Evolutionary conservation across 768 basidiomycete species (phyloP).

Genomic region (Aureoboletus auriporus): DNA sequence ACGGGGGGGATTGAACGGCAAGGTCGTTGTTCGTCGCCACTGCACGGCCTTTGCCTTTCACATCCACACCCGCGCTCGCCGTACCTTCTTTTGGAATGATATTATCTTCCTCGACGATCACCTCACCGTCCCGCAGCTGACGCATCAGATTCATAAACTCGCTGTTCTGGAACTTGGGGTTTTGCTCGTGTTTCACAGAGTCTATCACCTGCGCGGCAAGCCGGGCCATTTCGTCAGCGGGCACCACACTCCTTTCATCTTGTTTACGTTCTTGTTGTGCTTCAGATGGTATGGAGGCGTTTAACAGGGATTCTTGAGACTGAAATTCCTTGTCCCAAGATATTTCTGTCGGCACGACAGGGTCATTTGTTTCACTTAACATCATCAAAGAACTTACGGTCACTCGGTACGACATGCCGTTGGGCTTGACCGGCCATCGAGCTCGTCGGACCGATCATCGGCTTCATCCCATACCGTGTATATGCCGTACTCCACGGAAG

Average conservation of each 20-base stretch:
- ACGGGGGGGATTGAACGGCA: slow-evolving; percentile 1
- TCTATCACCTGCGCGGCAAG: slow-evolving; percentile 78
- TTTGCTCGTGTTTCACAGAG: slow-evolving; percentile 68
- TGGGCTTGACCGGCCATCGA: slow-evolving; percentile 18
- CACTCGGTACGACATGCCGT: slow-evolving; percentile 27
- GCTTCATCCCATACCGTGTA: slow-evolving; percentile 35
- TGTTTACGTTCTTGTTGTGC: slow-evolving; percentile 11
- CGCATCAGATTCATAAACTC: slow-evolving; percentile 84
- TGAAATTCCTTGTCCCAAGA: slow-evolving; percentile 66
- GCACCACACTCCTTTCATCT: slow-evolving; percentile 24
- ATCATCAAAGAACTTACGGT: slow-evolving; percentile 37
- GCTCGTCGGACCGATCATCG: slow-evolving; percentile 33
- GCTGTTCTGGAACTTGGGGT: slow-evolving; percentile 83
- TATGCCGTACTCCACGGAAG: slow-evolving; percentile 39
- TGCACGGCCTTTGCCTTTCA: slow-evolving; percentile 68
- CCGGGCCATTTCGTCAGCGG: slow-evolving; percentile 66
- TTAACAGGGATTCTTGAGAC: slow-evolving; percentile 46
- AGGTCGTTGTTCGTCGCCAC: slow-evolving; percentile 7
- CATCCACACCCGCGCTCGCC: slow-evolving; percentile 29
- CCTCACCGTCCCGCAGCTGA: slow-evolving; percentile 73
- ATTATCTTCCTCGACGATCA: slow-evolving; percentile 73
- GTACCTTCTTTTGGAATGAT: slow-evolving; percentile 55
- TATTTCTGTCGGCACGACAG: slow-evolving; percentile 12
- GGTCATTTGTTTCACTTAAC: background rate
- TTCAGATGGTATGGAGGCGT: slow-evolving; percentile 16